Evolutionary conservation across 305 asterid species (phyloP).

Genomic region (Fraxinus angustifolia): DNA sequence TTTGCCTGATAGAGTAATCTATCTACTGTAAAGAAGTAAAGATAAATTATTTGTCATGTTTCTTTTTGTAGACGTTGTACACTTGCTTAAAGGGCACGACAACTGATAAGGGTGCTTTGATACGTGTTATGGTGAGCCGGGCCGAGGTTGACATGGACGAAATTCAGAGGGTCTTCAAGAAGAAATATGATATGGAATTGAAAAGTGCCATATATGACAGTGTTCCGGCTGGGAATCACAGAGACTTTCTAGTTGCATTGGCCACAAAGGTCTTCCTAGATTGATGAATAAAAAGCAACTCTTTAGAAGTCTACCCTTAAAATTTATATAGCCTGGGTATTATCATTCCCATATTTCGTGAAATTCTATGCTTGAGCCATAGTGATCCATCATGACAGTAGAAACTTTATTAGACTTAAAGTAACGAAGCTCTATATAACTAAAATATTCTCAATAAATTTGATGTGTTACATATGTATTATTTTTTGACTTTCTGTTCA

Average conservation of each 20-base stretch:
- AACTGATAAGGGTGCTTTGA: conserved; percentile 36
- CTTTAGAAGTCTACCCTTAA: neutral
- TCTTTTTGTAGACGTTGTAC: conserved; percentile 41
- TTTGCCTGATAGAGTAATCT: neutral
- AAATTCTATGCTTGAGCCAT: neutral
- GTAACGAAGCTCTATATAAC: neutral
- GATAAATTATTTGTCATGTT: neutral
- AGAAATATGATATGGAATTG: conserved; percentile 39
- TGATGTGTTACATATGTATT: neutral
- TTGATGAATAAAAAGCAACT: neutral
- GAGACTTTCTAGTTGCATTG: conserved; percentile 49
- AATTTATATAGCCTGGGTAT: neutral
- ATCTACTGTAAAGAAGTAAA: neutral
- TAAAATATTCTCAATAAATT: neutral
- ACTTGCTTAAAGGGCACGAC: conserved; percentile 42
- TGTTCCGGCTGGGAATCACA: conserved; percentile 35
- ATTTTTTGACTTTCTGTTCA: neutral
- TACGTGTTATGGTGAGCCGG: conserved; percentile 49
- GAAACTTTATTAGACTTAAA: neutral
- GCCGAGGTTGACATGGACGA: conserved; percentile 52
- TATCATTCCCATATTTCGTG: neutral
- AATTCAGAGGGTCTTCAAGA: conserved; percentile 38
- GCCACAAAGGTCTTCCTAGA: conserved; percentile 24
- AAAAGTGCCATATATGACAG: conserved; percentile 34
- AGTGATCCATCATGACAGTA: neutral